phyloP scores from a whole-genome alignment of 148 eudicot genomes.

The Simmondsia chinensis region DNA sequence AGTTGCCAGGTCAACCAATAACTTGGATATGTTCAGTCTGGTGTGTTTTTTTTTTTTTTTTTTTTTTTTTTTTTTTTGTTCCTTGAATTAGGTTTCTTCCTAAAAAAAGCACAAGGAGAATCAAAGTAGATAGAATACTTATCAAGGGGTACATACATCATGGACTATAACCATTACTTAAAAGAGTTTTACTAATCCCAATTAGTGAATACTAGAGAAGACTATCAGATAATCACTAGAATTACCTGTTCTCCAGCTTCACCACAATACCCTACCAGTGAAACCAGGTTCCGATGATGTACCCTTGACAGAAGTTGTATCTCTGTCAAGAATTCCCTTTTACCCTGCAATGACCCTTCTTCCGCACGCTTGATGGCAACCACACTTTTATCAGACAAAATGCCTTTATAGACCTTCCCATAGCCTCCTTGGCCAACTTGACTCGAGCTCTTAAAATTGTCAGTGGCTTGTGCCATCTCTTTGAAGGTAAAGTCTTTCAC shows the following conservation, averaged over 20 bases:
- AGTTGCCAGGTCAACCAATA: too few species aligned
- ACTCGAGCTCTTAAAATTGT: constrained; percentile 35
- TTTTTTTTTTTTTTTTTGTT: too few species aligned
- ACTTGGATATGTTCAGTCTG: too few species aligned
- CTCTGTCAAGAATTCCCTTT: constrained; percentile 82
- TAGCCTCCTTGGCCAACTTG: constrained; percentile 94
- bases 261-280: constrained; percentile 74
- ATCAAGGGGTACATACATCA: too few species aligned
- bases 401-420: constrained; percentile 78
- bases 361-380: constrained; percentile 87
- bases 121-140: too few species aligned
- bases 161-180: too few species aligned
- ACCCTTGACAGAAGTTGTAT: constrained; percentile 74
- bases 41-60: too few species aligned
- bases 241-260: constrained; percentile 75
- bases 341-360: constrained; percentile 85
- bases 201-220: too few species aligned
- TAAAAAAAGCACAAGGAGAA: too few species aligned
- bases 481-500: constrained; percentile 63
- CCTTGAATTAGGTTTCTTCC: too few species aligned
- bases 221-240: too few species aligned
- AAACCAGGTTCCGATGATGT: constrained; percentile 82
- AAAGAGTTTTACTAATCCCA: too few species aligned
- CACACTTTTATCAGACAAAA: constrained; percentile 36
- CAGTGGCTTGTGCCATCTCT: constrained; percentile 63